Conservation (phyloP, 768 basidiomycete species). For the Lepiota venenata region DNA sequence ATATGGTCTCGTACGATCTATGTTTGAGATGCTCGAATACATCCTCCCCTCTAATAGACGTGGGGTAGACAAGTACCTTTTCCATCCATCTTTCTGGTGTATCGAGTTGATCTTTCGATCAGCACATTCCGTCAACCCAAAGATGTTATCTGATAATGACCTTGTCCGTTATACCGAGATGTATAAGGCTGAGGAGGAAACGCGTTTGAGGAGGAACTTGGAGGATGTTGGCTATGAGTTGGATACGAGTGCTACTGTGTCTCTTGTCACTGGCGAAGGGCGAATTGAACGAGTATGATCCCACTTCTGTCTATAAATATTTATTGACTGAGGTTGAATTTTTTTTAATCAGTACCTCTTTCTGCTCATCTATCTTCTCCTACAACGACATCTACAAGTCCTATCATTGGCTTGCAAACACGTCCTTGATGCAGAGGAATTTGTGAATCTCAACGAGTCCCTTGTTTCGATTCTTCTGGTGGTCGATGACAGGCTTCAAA, state of each 20-base stretch:
- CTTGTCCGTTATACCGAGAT: slow-evolving; percentile 23
- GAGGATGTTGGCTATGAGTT: slow-evolving; percentile 27
- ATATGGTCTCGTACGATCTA: slow-evolving; percentile 26
- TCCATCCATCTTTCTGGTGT: slow-evolving; percentile 29
- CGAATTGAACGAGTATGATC: slow-evolving; percentile 31
- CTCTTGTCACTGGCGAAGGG: slow-evolving; percentile 30
- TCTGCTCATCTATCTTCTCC: slow-evolving; percentile 30
- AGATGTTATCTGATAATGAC: slow-evolving; percentile 24
- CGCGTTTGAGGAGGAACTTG: slow-evolving; percentile 23
- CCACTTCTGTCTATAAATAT: too few species aligned
- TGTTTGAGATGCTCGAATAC: slow-evolving; percentile 26
- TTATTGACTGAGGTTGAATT: neutral
- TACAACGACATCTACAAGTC: slow-evolving; percentile 28
- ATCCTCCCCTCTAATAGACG: slow-evolving; percentile 28
- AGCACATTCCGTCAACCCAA: slow-evolving; percentile 24
- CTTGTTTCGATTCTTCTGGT: slow-evolving; percentile 26
- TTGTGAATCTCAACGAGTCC: slow-evolving; percentile 24
- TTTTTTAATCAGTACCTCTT: slow-evolving; percentile 25
- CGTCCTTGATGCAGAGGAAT: slow-evolving; percentile 29
- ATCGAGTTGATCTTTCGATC: slow-evolving; percentile 31
- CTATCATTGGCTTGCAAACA: slow-evolving; percentile 30
- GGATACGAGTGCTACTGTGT: slow-evolving; percentile 29
- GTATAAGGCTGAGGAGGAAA: slow-evolving; percentile 25
- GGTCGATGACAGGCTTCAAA: slow-evolving; percentile 27
- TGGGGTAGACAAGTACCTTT: slow-evolving; percentile 30